Conservation (phyloP, 257 asterid species). For the Solanum commersonii region DNA sequence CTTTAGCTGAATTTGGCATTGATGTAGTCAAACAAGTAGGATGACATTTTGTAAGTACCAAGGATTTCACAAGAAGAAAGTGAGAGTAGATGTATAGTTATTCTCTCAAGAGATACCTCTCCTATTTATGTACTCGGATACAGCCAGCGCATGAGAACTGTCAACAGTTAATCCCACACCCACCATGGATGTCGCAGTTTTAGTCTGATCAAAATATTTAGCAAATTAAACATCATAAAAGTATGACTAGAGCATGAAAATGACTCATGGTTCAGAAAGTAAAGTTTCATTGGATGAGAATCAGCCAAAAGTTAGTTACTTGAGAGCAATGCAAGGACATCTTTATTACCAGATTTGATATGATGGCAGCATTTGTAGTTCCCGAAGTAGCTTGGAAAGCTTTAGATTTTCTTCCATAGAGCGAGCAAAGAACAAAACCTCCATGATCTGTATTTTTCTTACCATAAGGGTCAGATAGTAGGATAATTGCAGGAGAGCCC, state of each 20-base stretch:
- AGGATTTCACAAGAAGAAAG: background rate
- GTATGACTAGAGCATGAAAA: background rate
- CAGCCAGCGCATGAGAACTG: slow-evolving; percentile 60
- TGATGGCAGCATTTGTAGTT: slow-evolving; percentile 56
- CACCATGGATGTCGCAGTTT: slow-evolving; percentile 80
- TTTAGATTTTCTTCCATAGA: slow-evolving; percentile 95
- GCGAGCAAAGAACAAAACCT: slow-evolving; percentile 83
- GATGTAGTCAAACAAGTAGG: slow-evolving; percentile 1
- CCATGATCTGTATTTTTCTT: slow-evolving; percentile 64
- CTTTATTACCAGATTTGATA: slow-evolving; percentile 56
- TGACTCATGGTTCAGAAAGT: background rate
- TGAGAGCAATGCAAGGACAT: slow-evolving; percentile 1
- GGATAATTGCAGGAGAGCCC: slow-evolving; percentile 82
- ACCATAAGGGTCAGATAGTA: slow-evolving; percentile 74
- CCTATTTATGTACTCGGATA: slow-evolving; percentile 62
- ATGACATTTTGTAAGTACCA: background rate
- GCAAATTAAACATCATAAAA: background rate
- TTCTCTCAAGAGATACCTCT: slow-evolving; percentile 54
- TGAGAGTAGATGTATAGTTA: background rate
- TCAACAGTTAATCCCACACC: slow-evolving; percentile 75
- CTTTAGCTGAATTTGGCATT: slow-evolving; percentile 53
- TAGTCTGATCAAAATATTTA: slow-evolving; percentile 49
- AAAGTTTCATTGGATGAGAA: background rate
- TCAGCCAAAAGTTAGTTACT: background rate
- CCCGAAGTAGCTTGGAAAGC: slow-evolving; percentile 99